phyloP scores from a whole-genome alignment of 371 early-diverging fungal genomes.

The Rhizopus arrhizus region DNA sequence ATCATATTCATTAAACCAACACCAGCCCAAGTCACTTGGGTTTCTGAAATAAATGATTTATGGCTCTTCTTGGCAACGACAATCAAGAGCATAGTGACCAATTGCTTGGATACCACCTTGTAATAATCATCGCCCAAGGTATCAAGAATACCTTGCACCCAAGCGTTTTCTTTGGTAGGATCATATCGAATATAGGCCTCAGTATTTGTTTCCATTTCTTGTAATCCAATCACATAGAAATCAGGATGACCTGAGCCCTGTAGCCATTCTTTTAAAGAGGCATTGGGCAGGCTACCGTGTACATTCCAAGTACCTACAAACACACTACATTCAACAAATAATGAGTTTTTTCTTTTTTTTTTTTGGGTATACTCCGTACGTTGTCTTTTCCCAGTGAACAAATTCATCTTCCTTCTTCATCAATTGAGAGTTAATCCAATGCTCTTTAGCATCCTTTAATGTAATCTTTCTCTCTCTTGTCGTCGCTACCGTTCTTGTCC shows the following conservation, averaged over 20 bases:
- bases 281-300: conserved; percentile 71
- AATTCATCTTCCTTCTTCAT: conserved; percentile 57
- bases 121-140: conserved; percentile 63
- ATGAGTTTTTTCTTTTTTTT: not conserved
- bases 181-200: conserved; percentile 85
- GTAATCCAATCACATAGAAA: conserved; percentile 80
- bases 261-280: conserved; percentile 71
- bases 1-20: conserved; percentile 83
- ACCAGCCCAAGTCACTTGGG: conserved; percentile 65
- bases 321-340: conserved; percentile 39
- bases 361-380: conserved; percentile 33
- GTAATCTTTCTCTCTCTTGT: conserved; percentile 19
- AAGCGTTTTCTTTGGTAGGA: conserved; percentile 74
- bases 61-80: conserved; percentile 70
- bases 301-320: conserved; percentile 94
- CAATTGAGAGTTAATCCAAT: conserved; percentile 62
- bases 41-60: conserved; percentile 57
- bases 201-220: conserved; percentile 86
- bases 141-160: conserved; percentile 74
- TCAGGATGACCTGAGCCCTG: conserved; percentile 58
- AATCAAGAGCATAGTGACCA: conserved; percentile 86
- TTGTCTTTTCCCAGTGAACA: conserved; percentile 47
- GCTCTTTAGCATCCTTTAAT: conserved; percentile 51
- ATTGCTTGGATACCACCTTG: conserved; percentile 74
- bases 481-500: conserved; percentile 25